Evolutionary conservation across 2,329 filamentous ascomycete genomes (phyloP), one percentile per base, ranked within the genome.

Genomic region (Sporothrix variecibatus): DNA sequence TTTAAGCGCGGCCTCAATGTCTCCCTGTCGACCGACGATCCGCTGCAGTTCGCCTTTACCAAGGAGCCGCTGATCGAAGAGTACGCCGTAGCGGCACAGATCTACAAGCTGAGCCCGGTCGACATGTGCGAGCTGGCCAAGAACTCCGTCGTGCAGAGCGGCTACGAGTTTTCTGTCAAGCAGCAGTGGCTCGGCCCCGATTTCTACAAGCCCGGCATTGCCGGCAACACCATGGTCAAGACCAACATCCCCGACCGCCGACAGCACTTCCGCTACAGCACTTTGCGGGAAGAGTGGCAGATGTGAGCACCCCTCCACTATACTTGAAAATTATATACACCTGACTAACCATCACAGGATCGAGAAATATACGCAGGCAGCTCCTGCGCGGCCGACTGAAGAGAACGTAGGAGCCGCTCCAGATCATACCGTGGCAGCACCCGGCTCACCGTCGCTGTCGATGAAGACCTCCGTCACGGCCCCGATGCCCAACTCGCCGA

Each of bases 91-190:
- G 96, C 96, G 3, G 96, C 96, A 4, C 96, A 99, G 83, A 99
- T 99, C 75, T 99, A 98, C 85, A 98, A 98, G 84, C 89, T 99
- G 53, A 97, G 92, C 79, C 93, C 95, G 0, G 95, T 98, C 3
- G 96, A 99, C 80, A 99, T 99, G 96, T 98, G 96, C 81, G 96
- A 99, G 83, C 84, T 99, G 74, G 96, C 96, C 31, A 97, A 97
- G 83, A 95, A 98, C 81, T 97, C 94, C 11, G 96, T 99, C 56
- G 90, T 92, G 78, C 96, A 99, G 82, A 97, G 94, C 81, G 96
- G 96, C 7, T 99, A 97, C 80, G 96, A 99, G 81, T 87, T 93
- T 78, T 88, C 91, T 15, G 87, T 98, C 79, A 99, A 99, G 83
- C 91, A 95, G 80, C 90, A 94, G 81, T 99, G 95, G 95, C 85